A percentile compares a stretch with the other conserved stretches of the same genome.
These are phyloP conservation scores for Tulasnella sp. DNA, from an alignment of 768 basidiomycete genomes.

Conservation along the genomic window DNA sequence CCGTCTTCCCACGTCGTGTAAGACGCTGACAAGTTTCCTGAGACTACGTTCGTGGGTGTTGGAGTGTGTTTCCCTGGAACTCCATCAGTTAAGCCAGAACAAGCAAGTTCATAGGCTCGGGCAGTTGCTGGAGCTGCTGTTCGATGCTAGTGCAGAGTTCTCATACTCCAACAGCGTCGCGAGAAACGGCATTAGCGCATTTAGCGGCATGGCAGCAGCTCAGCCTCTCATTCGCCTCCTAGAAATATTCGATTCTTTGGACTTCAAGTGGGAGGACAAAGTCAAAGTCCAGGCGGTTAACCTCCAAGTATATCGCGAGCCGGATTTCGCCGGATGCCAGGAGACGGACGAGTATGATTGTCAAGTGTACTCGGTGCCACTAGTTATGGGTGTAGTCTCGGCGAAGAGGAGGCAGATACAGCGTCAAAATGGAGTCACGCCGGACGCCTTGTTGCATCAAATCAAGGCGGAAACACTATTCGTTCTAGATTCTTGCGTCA, in stretches of 20 bases:
- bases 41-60: constrained; percentile 75
- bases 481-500: constrained; percentile 69
- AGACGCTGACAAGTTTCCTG: constrained; percentile 62
- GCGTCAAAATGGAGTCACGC: constrained; percentile 49
- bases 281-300: constrained; percentile 48
- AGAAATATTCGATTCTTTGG: constrained; percentile 76
- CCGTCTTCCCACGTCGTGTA: constrained; percentile 53
- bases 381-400: constrained; percentile 58
- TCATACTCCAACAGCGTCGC: neutral
- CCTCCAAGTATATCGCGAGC: constrained; percentile 40
- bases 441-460: constrained; percentile 31
- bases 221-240: constrained; percentile 79
- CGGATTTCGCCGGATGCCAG: constrained; percentile 61
- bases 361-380: constrained; percentile 67
- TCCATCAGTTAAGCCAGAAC: constrained; percentile 73
- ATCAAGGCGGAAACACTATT: constrained; percentile 41
- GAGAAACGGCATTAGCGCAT: neutral
- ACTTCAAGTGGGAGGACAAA: constrained; percentile 81
- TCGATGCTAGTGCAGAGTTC: constrained; percentile 44
- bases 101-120: constrained; percentile 61
- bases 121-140: constrained; percentile 70
- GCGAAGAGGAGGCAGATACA: constrained; percentile 50
- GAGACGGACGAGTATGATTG: constrained; percentile 61
- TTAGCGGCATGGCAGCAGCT: constrained; percentile 25
- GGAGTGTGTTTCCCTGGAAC: constrained; percentile 75